Evolutionary conservation across 139 green algal genomes (phyloP), one percentile per base, ranked within the genome.

Genomic region (Chloropicon primus): DNA sequence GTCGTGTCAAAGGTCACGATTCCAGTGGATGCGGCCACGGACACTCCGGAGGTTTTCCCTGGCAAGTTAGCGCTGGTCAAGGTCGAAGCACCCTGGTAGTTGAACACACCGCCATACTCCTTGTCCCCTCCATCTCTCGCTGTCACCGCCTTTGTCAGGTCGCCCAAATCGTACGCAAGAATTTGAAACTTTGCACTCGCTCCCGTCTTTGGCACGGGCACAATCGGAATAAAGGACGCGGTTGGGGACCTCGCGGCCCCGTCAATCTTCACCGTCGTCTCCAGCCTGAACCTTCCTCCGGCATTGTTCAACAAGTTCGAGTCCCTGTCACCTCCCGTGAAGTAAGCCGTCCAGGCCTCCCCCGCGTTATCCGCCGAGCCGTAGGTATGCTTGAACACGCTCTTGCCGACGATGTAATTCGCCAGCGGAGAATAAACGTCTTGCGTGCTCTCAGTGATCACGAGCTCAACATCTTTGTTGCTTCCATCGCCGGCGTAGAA

Each of bases 201-300:
- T n/a, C 24, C 74, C 27, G 24, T 78, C 24, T 27, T 71, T 17
- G 74, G 74, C 21, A 78, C 25, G 27, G 74, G 74, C 27, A 78
- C 24, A 10, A 78, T 41, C 21, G 74, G 74, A 22, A 28, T 28
- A 23, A 29, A 24, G 2, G 27, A 28, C 21, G 54, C 24, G 1
- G 27, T 25, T 27, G 74, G 74, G 5, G 74, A 72, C 27, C 27
- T 27, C 27, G 53, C 54, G 17, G 27, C 74, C 27, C 22, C 27
- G 10, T 23, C 54, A 10, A 78, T 28, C 26, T 62, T 22, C 17
- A 78, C 27, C 27, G 22, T 28, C 74, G 74, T 29, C 74, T 78
- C 74, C 5, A 78, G 26, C 17, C 74, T 28, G 74, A 78, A 78
- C 27, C 74, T 28, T 17, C 74, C 74, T 21, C 27, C 26, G 22